Conservation (phyloP, 192 early-diverging fungal species). For the Spizellomyces sp. region DNA sequence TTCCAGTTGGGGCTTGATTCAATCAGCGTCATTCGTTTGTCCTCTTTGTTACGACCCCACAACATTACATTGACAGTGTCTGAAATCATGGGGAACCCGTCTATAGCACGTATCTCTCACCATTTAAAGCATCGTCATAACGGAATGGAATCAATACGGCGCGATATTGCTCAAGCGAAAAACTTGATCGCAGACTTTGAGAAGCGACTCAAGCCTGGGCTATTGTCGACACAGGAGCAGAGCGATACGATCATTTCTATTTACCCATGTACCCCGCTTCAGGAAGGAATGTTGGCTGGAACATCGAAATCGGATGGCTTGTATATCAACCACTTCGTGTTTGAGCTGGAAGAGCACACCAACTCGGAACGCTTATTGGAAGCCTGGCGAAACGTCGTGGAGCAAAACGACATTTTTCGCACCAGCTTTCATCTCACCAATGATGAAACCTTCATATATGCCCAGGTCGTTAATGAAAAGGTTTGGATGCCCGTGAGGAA, state of each 20-base stretch:
- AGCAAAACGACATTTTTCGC: slow-evolving; percentile 20
- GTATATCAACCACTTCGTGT: slow-evolving; percentile 17
- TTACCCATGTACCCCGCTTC: slow-evolving; percentile 33
- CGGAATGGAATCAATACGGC: neutral
- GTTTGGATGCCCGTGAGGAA: slow-evolving; percentile 6
- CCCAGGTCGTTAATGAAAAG: slow-evolving; percentile 16
- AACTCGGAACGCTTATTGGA: neutral
- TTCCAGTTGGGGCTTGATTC: slow-evolving; percentile 3
- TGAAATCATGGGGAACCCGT: neutral
- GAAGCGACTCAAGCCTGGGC: neutral
- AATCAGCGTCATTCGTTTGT: neutral
- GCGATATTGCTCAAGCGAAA: neutral
- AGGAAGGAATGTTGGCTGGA: slow-evolving; percentile 23
- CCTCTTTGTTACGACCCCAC: neutral
- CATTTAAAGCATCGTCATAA: neutral
- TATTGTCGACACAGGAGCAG: neutral
- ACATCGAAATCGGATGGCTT: slow-evolving; percentile 6
- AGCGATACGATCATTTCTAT: neutral
- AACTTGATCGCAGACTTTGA: neutral
- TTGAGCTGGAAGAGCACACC: neutral
- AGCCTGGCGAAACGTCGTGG: slow-evolving; percentile 8
- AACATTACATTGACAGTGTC: neutral
- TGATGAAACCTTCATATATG: neutral
- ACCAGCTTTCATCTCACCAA: slow-evolving; percentile 9
- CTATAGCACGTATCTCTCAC: neutral